Percentiles rank a stretch among this genome's conserved stretches.
Evolutionary conservation across 129 eudicot species (phyloP).

Genomic region (Flaveria sonorensis): DNA sequence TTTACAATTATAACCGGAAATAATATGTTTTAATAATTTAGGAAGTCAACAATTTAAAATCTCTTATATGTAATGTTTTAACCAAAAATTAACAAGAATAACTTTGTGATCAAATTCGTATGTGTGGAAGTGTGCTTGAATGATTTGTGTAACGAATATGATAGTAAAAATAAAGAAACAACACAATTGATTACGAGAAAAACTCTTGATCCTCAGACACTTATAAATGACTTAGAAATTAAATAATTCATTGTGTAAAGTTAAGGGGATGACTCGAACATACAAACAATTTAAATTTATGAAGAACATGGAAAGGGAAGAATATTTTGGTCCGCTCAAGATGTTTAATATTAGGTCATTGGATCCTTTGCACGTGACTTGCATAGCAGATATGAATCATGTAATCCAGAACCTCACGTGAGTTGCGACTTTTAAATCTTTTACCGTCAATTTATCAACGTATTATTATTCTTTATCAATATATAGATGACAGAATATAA

Average conservation of each 20-base stretch:
- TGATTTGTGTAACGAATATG: too few relatives aligned
- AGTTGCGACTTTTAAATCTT: conserved; percentile 14
- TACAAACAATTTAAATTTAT: neutral
- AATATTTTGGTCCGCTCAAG: conserved; percentile 47
- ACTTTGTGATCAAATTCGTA: too few relatives aligned
- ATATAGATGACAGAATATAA: too few relatives aligned
- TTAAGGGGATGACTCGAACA: neutral
- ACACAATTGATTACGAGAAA: too few relatives aligned
- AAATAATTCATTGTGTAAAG: neutral
- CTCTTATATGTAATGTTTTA: too few relatives aligned
- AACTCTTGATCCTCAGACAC: too few relatives aligned
- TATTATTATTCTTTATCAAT: neutral
- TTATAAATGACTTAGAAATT: neutral
- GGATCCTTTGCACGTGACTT: conserved; percentile 72
- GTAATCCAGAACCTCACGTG: conserved; percentile 26
- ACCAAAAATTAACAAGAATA: too few relatives aligned
- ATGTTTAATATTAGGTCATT: conserved; percentile 34
- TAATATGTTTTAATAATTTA: too few relatives aligned
- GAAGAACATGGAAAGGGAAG: conserved; percentile 36
- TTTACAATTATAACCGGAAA: too few relatives aligned
- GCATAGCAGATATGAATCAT: conserved; percentile 15
- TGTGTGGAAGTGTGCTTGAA: too few relatives aligned
- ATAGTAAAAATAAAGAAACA: too few relatives aligned
- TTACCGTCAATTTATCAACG: neutral
- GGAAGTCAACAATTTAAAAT: too few relatives aligned